A percentile compares a stretch with the other conserved stretches of the same genome.
Evolutionary conservation across 2,329 filamentous ascomycete species (phyloP).

Genomic region (Blastomyces gilchristii): DNA sequence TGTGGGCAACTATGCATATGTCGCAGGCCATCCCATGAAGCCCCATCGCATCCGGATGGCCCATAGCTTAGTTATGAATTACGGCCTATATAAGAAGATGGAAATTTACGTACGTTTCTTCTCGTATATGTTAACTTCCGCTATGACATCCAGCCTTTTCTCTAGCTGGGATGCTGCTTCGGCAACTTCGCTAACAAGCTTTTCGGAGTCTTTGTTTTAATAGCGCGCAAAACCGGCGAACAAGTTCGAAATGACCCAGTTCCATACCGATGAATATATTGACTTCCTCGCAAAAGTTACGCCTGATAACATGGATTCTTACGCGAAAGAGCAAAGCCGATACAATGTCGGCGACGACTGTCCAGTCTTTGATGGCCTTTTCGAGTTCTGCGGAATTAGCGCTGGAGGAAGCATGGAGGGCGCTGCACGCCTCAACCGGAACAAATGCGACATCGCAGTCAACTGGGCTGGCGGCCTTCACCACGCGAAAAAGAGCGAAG

Average conservation of each 20-base stretch:
- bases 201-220: constrained; percentile 18
- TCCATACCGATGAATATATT: constrained; percentile 64
- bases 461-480: constrained; percentile 96
- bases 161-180: not conserved
- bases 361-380: constrained; percentile 59
- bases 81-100: constrained; percentile 63
- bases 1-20: constrained; percentile 96
- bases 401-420: constrained; percentile 62
- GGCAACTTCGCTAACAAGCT: constrained; percentile 15
- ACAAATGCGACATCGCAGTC: constrained; percentile 56
- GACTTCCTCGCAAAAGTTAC: constrained; percentile 76
- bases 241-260: constrained; percentile 62
- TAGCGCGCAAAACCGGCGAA: constrained; percentile 70
- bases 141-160: too few relatives aligned
- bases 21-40: constrained; percentile 61
- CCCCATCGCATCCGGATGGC: constrained; percentile 59
- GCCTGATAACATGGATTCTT: constrained; percentile 95
- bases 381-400: constrained; percentile 61
- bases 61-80: constrained; percentile 59
- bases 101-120: constrained; percentile 52
- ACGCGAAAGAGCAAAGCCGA: constrained; percentile 76
- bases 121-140: not conserved
- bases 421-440: constrained; percentile 55
- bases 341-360: constrained; percentile 58
- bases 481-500: constrained; percentile 90